Evolutionary conservation across 2,329 filamentous ascomycete genomes (phyloP).

Genomic region (Gaeumannomyces sp.): DNA sequence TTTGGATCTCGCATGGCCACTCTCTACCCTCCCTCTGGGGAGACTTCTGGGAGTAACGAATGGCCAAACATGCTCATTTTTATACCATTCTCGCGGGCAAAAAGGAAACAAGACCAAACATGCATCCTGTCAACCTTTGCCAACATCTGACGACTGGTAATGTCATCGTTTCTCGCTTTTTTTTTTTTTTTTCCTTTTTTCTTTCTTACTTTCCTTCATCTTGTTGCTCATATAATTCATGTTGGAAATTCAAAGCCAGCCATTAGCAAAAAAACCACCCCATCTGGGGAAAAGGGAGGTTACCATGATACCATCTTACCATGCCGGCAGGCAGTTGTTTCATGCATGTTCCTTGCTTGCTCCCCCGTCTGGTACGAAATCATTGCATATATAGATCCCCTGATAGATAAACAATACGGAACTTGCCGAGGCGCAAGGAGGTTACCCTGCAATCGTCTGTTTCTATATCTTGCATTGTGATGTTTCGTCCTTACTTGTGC

Average conservation of each 20-base stretch:
- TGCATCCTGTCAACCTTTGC: neutral
- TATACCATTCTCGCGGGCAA: slow-evolving; percentile 1
- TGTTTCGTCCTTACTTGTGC: neutral
- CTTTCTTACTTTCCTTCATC: slow-evolving; percentile 7
- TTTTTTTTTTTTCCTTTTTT: slow-evolving; percentile 4
- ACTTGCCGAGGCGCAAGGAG: slow-evolving; percentile 1
- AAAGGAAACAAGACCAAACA: neutral
- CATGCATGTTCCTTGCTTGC: neutral
- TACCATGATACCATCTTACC: neutral
- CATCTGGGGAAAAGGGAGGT: neutral
- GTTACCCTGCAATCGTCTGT: neutral
- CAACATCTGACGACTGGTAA: slow-evolving; percentile 1
- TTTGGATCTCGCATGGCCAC: slow-evolving; percentile 4
- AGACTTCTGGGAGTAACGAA: neutral
- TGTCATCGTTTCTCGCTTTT: neutral
- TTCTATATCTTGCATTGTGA: neutral
- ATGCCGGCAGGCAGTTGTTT: neutral
- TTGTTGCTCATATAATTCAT: slow-evolving; percentile 2
- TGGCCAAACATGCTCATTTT: slow-evolving; percentile 2
- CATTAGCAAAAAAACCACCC: neutral
- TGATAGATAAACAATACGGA: slow-evolving; percentile 1
- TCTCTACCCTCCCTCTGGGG: neutral
- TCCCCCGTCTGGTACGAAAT: neutral
- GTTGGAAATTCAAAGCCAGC: neutral
- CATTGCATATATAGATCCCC: neutral